A percentile compares a stretch with the other conserved stretches of the same genome.
Conservation (phyloP, 73 alveolate species). For the Paramecium sonneborni region DNA sequence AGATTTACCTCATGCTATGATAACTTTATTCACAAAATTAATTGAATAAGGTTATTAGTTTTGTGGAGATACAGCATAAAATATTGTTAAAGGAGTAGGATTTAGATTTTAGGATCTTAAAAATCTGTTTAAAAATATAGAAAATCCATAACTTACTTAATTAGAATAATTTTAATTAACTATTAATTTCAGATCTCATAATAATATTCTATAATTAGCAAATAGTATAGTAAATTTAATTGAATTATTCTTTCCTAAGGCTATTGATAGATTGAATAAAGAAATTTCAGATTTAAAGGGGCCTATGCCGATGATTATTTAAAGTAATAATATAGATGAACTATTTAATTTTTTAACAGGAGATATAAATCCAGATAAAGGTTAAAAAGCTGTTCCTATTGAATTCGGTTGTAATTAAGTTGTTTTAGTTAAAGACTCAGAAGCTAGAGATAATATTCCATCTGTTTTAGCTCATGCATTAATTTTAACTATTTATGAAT, state of each 20-base stretch:
- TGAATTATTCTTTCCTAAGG: constrained; percentile 83
- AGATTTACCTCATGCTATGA: constrained; percentile 81
- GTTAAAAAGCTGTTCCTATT: constrained; percentile 22
- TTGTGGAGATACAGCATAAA: constrained; percentile 93
- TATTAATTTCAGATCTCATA: constrained; percentile 86
- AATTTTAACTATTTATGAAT: constrained; percentile 84
- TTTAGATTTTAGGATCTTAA: constrained; percentile 84
- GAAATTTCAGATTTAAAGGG: constrained; percentile 81
- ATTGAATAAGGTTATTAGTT: constrained; percentile 79
- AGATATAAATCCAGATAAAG: not conserved
- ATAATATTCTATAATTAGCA: constrained; percentile 79
- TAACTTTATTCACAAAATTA: constrained; percentile 66
- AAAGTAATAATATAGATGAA: constrained; percentile 48
- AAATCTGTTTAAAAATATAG: constrained; percentile 58
- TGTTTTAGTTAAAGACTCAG: constrained; percentile 83
- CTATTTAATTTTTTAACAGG: constrained; percentile 43
- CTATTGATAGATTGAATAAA: constrained; percentile 80
- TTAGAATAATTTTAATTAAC: constrained; percentile 47
- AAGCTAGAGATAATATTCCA: constrained; percentile 74
- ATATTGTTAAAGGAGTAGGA: constrained; percentile 93
- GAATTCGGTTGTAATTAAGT: constrained; percentile 90
- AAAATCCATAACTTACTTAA: not conserved
- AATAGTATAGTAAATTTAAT: constrained; percentile 78
- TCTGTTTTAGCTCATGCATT: constrained; percentile 80
- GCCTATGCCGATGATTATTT: constrained; percentile 73